Conservation (phyloP, 768 basidiomycete genomes). For the Tricholoma saponaceum region DNA sequence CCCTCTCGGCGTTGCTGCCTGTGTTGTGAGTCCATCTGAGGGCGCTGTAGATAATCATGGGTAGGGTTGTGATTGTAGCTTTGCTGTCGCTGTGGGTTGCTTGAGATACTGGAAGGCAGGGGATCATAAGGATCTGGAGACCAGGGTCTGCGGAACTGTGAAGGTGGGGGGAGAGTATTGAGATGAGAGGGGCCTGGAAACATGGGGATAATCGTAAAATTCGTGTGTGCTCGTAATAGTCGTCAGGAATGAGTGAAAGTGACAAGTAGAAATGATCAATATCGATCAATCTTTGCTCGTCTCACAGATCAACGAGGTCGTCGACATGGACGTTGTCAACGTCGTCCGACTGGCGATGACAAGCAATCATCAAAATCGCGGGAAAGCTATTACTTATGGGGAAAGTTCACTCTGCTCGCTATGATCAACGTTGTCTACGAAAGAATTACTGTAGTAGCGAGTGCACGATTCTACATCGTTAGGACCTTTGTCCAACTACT, state of each 20-base stretch:
- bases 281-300: not conserved
- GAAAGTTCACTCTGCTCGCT: not conserved
- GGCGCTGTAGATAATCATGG: constrained; percentile 14
- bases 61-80: constrained; percentile 13
- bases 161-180: constrained; percentile 39
- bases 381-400: not conserved
- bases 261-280: not conserved
- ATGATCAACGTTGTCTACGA: too few relatives aligned
- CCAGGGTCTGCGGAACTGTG: constrained; percentile 61
- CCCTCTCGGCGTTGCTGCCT: constrained; percentile 38
- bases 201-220: constrained; percentile 27
- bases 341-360: too few relatives aligned
- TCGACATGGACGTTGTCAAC: not conserved
- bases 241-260: not conserved
- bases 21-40: constrained; percentile 12
- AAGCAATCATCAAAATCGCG: not conserved
- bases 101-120: constrained; percentile 23
- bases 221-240: constrained; percentile 7
- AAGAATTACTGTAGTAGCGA: too few relatives aligned
- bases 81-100: constrained; percentile 9
- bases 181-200: constrained; percentile 36
- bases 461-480: too few relatives aligned
- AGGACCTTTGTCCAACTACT: too few relatives aligned
- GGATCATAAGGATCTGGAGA: constrained; percentile 56
- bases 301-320: too few relatives aligned